Base-by-base conservation (phyloP, 2,329 filamentous ascomycete species). In the Volutella citrinella region DNA sequence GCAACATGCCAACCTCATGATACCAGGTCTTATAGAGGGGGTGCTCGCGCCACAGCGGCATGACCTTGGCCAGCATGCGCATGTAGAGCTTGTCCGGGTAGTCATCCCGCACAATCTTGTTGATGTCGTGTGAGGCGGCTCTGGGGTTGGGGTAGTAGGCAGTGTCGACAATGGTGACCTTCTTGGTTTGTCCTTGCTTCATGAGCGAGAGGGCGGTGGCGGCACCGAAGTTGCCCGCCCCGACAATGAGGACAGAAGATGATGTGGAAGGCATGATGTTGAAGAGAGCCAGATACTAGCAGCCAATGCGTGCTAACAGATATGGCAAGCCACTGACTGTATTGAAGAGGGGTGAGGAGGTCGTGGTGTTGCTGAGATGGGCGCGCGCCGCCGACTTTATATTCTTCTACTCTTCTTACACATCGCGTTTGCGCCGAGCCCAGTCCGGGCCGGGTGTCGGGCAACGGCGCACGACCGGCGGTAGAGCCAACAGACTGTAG, bases 1-100 rank as follows among this genome's bases (percentile, higher is more conserved):
- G 54, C 6, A 66, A 52, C 74, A 78, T 77, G 9, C 78, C 77
- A 0, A 74, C 74, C 44, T 74, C 68, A 48, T 80, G 74, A 51
- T 78, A 82, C 42, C 63, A 70, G 5, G 51, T 34, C 29, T 64
- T 66, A 59, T 75, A 76, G n/a, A 79, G 61, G 2, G 69, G 65
- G 30, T 74, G 65, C 13, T 45, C 30, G 21, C 61, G 51, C 64
- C 64, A 67, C 31, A 51, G 45, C 13, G 57, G 54, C 64, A 67
- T 66, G 41, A 63, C 64, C 40, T 58, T 57, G 27, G 52, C 52
- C 31, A 65, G 54, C 57, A 66, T 59, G 27, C 51, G 52, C 56
- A 65, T 66, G 45, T 66, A 66, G 20, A 63, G 54, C 20, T 38
- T 40, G 47, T 66, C 61, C 8, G 59, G 57, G 37, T 67, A 67